These are phyloP conservation scores for Sutorius eximius DNA, from an alignment of 1,284 basidiomycete species.

Conservation along the genomic window DNA sequence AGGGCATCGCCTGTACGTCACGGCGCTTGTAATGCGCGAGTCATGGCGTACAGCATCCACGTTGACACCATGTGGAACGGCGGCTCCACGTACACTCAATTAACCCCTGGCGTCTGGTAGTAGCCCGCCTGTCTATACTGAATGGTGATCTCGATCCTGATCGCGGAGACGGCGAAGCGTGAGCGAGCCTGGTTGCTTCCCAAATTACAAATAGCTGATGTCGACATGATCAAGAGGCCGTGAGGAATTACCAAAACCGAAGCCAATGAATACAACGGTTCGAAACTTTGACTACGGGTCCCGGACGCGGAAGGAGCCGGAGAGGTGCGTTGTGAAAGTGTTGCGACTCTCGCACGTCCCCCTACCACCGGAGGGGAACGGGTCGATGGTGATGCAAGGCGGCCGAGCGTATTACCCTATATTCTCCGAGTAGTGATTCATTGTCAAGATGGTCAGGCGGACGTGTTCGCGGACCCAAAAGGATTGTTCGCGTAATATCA, in stretches of 20 bases:
- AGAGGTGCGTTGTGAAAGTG: background rate
- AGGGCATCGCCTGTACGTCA: background rate
- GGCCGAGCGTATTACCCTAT: background rate
- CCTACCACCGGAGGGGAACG: background rate
- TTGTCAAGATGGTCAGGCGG: background rate
- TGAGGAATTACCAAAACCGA: background rate
- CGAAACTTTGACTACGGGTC: constrained; percentile 4
- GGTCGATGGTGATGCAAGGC: background rate
- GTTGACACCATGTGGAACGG: background rate
- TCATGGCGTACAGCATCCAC: background rate
- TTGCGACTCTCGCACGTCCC: background rate
- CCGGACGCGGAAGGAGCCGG: constrained; percentile 5
- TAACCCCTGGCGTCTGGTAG: background rate
- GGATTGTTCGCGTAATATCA: background rate
- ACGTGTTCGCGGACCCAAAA: background rate
- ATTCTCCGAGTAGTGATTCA: constrained; percentile 2
- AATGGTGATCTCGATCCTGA: background rate
- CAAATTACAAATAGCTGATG: constrained; percentile 3
- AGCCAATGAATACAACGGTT: background rate
- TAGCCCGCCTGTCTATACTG: background rate
- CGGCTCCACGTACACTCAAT: background rate
- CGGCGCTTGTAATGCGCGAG: background rate
- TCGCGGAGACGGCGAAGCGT: background rate
- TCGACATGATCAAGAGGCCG: constrained; percentile 1
- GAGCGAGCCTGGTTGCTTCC: constrained; percentile 1